Percentiles rank a stretch among this genome's conserved stretches.
Conservation (phyloP, 2,329 filamentous ascomycete species). For the Claviceps monticola region DNA sequence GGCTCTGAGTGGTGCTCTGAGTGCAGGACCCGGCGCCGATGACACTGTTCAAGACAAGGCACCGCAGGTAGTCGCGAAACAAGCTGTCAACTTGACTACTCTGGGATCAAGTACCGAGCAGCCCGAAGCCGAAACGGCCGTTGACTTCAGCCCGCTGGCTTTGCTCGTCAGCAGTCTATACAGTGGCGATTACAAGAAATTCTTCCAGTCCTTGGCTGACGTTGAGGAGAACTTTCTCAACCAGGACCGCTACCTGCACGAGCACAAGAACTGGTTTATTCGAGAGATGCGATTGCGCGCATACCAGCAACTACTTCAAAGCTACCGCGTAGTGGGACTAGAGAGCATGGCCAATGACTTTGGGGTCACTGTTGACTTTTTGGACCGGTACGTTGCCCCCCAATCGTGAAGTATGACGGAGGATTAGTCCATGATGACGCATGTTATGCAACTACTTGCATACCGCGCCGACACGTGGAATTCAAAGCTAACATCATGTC, state of each 20-base stretch:
- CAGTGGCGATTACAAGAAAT: conserved; percentile 82
- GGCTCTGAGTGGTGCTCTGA: conserved; percentile 66
- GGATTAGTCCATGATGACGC: too few species aligned
- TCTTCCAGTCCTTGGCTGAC: conserved; percentile 77
- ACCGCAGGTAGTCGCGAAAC: conserved; percentile 33
- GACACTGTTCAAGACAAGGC: conserved; percentile 54
- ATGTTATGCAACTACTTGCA: too few species aligned
- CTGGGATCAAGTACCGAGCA: conserved; percentile 58
- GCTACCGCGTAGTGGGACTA: conserved; percentile 91
- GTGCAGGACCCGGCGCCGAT: conserved; percentile 68
- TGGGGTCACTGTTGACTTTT: conserved; percentile 89
- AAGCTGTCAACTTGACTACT: conserved; percentile 77
- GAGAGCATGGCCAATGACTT: conserved; percentile 96
- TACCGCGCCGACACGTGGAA: neutral
- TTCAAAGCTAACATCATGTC: neutral
- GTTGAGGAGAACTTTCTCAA: conserved; percentile 92
- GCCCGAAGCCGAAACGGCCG: conserved; percentile 63
- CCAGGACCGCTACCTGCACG: conserved; percentile 86
- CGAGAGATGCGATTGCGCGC: conserved; percentile 94
- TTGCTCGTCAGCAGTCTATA: conserved; percentile 86
- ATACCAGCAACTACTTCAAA: conserved; percentile 94
- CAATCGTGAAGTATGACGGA: too few species aligned
- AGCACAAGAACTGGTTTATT: conserved; percentile 95
- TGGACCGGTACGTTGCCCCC: conserved; percentile 60
- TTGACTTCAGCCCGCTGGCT: conserved; percentile 82